These are phyloP conservation scores for Phytopythium mirpurense DNA, from an alignment of 352 stramenopile genomes.

Conservation along the genomic window DNA sequence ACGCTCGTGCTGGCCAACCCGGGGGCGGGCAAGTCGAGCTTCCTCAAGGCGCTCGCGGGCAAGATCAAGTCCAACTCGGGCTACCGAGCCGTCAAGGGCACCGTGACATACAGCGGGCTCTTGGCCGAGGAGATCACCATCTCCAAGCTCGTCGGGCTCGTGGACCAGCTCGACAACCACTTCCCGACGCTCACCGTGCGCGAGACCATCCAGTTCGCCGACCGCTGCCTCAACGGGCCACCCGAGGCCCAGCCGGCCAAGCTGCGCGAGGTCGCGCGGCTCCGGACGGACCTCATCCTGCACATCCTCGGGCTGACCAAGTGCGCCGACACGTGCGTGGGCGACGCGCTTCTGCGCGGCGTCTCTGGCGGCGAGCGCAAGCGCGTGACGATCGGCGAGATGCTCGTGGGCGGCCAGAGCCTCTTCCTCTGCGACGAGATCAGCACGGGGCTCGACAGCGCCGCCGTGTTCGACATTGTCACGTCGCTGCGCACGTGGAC, in stretches of 20 bases:
- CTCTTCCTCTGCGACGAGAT: slow-evolving; percentile 68
- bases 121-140: slow-evolving; percentile 23
- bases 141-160: slow-evolving; percentile 38
- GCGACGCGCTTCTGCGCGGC: slow-evolving; percentile 74
- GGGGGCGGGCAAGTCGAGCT: slow-evolving; percentile 57
- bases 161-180: slow-evolving; percentile 78
- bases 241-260: slow-evolving; percentile 31
- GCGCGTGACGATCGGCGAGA: slow-evolving; percentile 72
- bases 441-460: slow-evolving; percentile 29
- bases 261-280: slow-evolving; percentile 38
- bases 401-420: slow-evolving; percentile 25
- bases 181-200: slow-evolving; percentile 87
- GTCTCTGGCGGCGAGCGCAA: slow-evolving; percentile 85
- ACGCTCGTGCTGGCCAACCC: slow-evolving; percentile 60
- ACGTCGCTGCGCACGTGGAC: slow-evolving; percentile 36
- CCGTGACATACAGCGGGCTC: slow-evolving; percentile 26
- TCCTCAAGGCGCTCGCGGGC: slow-evolving; percentile 52
- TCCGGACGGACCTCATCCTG: slow-evolving; percentile 50
- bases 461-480: slow-evolving; percentile 31
- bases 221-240: slow-evolving; percentile 64
- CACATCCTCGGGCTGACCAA: slow-evolving; percentile 63
- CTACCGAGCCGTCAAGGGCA: slow-evolving; percentile 13
- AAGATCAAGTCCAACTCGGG: slow-evolving; percentile 38
- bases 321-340: slow-evolving; percentile 82
- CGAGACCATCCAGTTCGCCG: slow-evolving; percentile 92